Conservation (phyloP, 2,329 filamentous ascomycete genomes). For the Epicoccum nigrum region DNA sequence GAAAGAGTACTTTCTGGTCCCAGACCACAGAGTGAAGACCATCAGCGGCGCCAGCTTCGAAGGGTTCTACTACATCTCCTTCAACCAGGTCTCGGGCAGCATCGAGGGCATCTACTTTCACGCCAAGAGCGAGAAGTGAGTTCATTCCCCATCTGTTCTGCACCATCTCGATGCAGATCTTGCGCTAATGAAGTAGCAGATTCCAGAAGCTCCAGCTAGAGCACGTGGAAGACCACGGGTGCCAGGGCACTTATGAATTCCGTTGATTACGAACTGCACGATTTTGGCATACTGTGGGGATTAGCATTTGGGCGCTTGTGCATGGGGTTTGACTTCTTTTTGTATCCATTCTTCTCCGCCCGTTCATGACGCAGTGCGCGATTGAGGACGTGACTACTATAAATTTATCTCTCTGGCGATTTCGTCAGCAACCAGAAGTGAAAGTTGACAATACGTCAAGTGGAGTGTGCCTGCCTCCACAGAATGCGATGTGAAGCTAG, state of each 20-base stretch:
- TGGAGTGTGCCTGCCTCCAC: constrained; percentile 8
- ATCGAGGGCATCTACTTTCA: constrained; percentile 98
- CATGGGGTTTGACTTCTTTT: constrained; percentile 27
- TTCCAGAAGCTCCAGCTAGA: constrained; percentile 93
- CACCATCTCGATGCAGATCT: too few relatives aligned
- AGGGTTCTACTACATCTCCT: constrained; percentile 99
- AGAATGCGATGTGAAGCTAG: constrained; percentile 27
- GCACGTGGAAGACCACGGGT: constrained; percentile 84
- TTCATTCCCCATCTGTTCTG: constrained; percentile 25
- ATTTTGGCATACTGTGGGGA: constrained; percentile 28
- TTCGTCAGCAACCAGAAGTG: not conserved
- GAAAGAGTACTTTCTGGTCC: constrained; percentile 98
- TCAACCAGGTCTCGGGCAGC: constrained; percentile 86
- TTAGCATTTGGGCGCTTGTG: constrained; percentile 40
- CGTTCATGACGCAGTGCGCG: constrained; percentile 40
- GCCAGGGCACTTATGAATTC: constrained; percentile 87
- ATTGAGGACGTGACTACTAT: constrained; percentile 26
- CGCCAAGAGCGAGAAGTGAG: constrained; percentile 95
- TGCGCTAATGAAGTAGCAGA: constrained; percentile 54
- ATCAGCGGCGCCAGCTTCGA: constrained; percentile 96
- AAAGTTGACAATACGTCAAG: constrained; percentile 1
- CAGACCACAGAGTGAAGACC: constrained; percentile 87
- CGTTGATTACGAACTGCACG: constrained; percentile 61
- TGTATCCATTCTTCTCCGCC: constrained; percentile 35
- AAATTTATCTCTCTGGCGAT: constrained; percentile 1